A percentile compares a stretch with the other conserved stretches of the same genome.
phyloP scores from a whole-genome alignment of 164 flowering plant species.

The Magnolia kwangsiensis region DNA sequence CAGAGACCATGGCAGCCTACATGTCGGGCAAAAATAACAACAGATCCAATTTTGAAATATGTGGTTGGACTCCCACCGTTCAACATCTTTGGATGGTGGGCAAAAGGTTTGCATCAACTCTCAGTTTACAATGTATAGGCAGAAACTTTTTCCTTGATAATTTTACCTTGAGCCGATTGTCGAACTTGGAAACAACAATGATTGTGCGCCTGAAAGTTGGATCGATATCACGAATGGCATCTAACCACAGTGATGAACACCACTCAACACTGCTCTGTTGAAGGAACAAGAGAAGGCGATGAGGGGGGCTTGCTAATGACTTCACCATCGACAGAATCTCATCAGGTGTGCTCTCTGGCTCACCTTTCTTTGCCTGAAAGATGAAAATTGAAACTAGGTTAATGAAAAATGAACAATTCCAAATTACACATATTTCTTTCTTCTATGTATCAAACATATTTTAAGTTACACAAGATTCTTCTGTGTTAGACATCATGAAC shows the following conservation, averaged over 20 bases:
- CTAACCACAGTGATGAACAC: constrained; percentile 98
- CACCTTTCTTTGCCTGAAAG: constrained; percentile 92
- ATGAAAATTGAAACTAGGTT: background rate
- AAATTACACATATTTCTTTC: background rate
- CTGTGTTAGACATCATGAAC: background rate
- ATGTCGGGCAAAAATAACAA: background rate
- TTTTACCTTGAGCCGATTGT: constrained; percentile 89
- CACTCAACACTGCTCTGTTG: constrained; percentile 99
- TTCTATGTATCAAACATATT: background rate
- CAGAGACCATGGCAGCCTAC: background rate
- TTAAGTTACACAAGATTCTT: background rate
- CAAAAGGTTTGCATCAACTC: background rate
- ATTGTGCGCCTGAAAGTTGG: constrained; percentile 74
- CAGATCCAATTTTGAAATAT: background rate
- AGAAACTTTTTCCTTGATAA: background rate
- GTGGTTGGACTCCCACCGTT: background rate
- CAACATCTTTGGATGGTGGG: background rate
- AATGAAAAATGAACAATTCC: background rate
- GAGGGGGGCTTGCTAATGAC: constrained; percentile 91
- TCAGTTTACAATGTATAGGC: background rate
- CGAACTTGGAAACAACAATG: constrained; percentile 96
- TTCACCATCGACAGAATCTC: constrained; percentile 96
- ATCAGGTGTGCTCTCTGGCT: constrained; percentile 91
- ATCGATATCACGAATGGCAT: constrained; percentile 86
- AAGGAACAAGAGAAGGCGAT: constrained; percentile 89